These are phyloP conservation scores for Suillus americanus DNA, from an alignment of 768 basidiomycete species.

Conservation along the genomic window DNA sequence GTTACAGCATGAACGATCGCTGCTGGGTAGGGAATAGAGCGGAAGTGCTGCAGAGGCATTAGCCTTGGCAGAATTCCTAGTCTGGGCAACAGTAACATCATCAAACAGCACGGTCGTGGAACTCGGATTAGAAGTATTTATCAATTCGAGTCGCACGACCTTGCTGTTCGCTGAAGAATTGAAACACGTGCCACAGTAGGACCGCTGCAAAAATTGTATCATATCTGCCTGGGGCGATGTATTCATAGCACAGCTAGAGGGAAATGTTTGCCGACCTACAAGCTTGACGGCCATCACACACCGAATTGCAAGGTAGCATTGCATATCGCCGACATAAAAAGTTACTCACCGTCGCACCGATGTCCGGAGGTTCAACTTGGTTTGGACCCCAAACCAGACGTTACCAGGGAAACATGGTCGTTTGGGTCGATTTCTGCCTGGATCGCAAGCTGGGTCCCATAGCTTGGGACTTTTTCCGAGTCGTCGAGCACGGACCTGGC, in stretches of 20 bases:
- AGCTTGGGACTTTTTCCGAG: not conserved
- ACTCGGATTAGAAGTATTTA: not conserved
- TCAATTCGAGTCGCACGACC: not conserved
- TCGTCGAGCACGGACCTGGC: not conserved
- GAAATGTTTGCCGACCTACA: not conserved
- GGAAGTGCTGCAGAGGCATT: not conserved
- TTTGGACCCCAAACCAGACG: constrained; percentile 1
- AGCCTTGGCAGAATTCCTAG: not conserved
- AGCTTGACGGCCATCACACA: not conserved
- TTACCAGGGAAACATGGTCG: not conserved
- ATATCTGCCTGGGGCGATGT: not conserved
- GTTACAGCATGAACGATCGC: not conserved
- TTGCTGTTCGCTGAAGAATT: not conserved
- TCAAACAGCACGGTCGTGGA: not conserved
- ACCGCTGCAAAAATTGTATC: not conserved
- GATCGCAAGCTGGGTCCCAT: not conserved
- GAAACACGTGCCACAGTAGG: not conserved
- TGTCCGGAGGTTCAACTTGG: not conserved
- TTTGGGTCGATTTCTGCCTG: not conserved
- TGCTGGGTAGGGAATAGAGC: not conserved
- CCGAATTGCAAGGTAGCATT: not conserved
- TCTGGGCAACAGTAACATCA: not conserved
- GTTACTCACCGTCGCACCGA: not conserved
- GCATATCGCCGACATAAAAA: not conserved
- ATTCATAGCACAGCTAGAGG: not conserved